A percentile compares a stretch with the other conserved stretches of the same genome.
phyloP scores from a whole-genome alignment of 371 early-diverging fungal genomes.

The Zychaea mexicana region DNA sequence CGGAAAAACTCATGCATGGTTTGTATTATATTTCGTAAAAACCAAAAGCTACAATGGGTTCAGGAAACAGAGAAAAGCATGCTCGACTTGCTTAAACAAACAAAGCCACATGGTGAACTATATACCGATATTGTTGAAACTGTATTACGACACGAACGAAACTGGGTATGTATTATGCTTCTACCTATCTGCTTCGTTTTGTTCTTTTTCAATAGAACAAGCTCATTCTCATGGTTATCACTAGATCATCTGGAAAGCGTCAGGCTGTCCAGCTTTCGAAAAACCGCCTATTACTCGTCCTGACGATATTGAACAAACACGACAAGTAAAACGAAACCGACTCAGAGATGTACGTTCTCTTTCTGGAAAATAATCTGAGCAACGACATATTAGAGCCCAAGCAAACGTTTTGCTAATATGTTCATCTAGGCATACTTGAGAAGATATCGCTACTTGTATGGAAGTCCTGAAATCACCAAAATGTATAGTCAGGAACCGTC shows the following conservation, averaged over 20 bases:
- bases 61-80: slow-evolving; percentile 19
- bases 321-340: neutral
- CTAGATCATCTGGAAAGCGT: slow-evolving; percentile 53
- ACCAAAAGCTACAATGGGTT: slow-evolving; percentile 34
- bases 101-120: slow-evolving; percentile 47
- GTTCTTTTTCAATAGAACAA: neutral
- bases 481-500: slow-evolving; percentile 26
- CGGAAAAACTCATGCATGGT: neutral
- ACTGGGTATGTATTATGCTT: no score
- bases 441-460: slow-evolving; percentile 34
- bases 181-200: no score
- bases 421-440: slow-evolving; percentile 20
- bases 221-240: no score
- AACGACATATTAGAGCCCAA: neutral
- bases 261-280: slow-evolving; percentile 52
- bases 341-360: neutral
- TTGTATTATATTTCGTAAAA: no score
- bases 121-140: slow-evolving; percentile 46
- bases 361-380: neutral
- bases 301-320: slow-evolving; percentile 15
- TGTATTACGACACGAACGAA: slow-evolving; percentile 40
- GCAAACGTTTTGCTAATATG: neutral
- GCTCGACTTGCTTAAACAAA: slow-evolving; percentile 26
- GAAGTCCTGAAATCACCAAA: slow-evolving; percentile 36
- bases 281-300: slow-evolving; percentile 29